Base-by-base conservation (phyloP, 2,329 filamentous ascomycete species). In the Fusarium goolgardi region DNA sequence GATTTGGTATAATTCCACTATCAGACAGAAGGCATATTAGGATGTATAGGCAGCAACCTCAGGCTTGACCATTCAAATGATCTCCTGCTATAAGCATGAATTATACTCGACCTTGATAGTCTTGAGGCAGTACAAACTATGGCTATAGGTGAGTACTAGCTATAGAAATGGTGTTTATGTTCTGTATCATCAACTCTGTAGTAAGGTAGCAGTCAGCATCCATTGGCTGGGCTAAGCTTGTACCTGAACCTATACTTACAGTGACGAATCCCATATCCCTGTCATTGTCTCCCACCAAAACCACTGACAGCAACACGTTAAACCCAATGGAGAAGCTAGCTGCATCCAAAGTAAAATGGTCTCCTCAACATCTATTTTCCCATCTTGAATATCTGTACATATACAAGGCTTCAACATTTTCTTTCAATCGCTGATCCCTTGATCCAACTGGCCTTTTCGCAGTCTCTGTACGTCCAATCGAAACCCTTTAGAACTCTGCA, bases 331-430 rank as follows among this genome's bases (percentile, higher is more conserved):
- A 60, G 71, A 46, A 63, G 43, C 10, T 32, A 41, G 27, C 44
- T 51, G 61, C 43, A 29, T 61, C 25, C 46, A 57, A 69, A 50
- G 16, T 59, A 52, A 50, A 56, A 47, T 63, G 60, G 34, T 53
- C 57, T 58, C 56, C 69, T 65, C 71, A 73, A 72, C 65, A 60
- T 54, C 52, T 47, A 52, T 69, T 54, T 68, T 47, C 63, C 44
- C 44, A 65, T 40, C 25, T 6, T n/a, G 11, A 34, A 45, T 21
- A 44, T 31, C 20, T 35, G 32, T 31, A 35, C 47, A 51, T 40
- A 57, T 21, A 40, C 51, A 27, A 21, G 21, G 23, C 37, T 23
- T 32, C 32, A 39, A 52, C 20, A n/a, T 35, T 20, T 45, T 13
- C 15, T 13, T 13, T n/a, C 27, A 18, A 46, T 27, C 34, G n/a